Evolutionary conservation across 2,329 filamentous ascomycete genomes (phyloP).

Genomic region (Aureobasidium sp.): DNA sequence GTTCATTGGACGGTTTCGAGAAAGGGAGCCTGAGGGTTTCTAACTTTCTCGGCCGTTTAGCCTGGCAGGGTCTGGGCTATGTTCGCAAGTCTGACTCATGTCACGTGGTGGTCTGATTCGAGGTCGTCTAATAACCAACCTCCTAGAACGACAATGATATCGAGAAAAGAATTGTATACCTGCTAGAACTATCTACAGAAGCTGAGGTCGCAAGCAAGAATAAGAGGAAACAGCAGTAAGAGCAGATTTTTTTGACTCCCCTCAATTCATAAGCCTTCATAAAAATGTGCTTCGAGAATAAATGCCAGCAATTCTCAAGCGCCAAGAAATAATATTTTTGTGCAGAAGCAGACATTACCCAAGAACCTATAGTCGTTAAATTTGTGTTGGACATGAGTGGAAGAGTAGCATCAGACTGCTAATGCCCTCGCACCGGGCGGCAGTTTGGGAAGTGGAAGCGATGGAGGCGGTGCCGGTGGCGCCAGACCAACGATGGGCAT

Average conservation of each 20-base stretch:
- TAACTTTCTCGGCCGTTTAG: neutral
- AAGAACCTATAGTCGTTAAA: neutral
- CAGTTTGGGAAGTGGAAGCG: conserved; percentile 37
- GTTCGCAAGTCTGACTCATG: neutral
- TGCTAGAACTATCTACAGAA: neutral
- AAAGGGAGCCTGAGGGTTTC: neutral
- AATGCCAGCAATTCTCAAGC: neutral
- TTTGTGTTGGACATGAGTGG: neutral
- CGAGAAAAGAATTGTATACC: neutral
- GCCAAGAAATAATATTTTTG: neutral
- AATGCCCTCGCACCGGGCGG: conserved; percentile 21
- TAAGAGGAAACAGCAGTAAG: neutral
- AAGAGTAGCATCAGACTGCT: neutral
- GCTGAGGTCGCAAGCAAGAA: neutral
- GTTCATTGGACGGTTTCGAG: neutral
- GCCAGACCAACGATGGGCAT: conserved; percentile 37
- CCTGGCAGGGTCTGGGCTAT: neutral
- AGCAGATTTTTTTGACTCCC: neutral
- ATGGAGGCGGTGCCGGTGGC: conserved; percentile 41
- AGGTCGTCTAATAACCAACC: neutral
- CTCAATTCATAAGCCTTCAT: conserved; percentile 2
- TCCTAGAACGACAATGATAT: neutral
- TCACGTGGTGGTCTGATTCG: conserved; percentile 2
- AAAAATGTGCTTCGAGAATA: neutral
- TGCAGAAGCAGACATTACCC: conserved; percentile 2